phyloP scores from a whole-genome alignment of 257 asterid genomes.

The Jacaranda copaia region DNA sequence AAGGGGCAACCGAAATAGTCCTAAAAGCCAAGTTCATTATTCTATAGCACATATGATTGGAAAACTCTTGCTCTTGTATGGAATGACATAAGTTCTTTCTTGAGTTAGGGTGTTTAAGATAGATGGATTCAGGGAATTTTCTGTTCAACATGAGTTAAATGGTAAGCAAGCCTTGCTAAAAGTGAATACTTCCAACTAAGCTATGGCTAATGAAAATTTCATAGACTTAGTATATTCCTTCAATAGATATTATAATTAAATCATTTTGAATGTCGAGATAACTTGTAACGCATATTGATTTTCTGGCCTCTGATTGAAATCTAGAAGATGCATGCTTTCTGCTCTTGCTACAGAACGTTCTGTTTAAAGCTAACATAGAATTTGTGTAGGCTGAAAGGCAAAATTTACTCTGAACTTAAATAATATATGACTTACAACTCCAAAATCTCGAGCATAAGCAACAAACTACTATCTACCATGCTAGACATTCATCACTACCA shows the following conservation, averaged over 20 bases:
- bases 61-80: background rate
- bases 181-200: background rate
- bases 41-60: background rate
- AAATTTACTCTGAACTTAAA: background rate
- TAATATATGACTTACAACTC: background rate
- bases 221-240: background rate
- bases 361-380: background rate
- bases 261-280: background rate
- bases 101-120: background rate
- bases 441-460: background rate
- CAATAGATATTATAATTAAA: background rate
- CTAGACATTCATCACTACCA: conserved; percentile 7
- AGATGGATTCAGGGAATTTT: background rate
- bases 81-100: background rate
- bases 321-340: background rate
- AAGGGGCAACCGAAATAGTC: background rate
- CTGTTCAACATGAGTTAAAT: background rate
- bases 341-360: background rate
- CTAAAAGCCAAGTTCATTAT: background rate
- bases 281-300: background rate
- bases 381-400: background rate
- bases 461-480: conserved; percentile 2
- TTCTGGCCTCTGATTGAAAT: background rate
- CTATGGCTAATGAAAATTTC: background rate
- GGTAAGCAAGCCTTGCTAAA: background rate